A percentile compares a stretch with the other conserved stretches of the same genome.
These are phyloP conservation scores for Saccharomycopsis hybrid DNA, from an alignment of 1,139 yeast genomes.

Conservation along the genomic window DNA sequence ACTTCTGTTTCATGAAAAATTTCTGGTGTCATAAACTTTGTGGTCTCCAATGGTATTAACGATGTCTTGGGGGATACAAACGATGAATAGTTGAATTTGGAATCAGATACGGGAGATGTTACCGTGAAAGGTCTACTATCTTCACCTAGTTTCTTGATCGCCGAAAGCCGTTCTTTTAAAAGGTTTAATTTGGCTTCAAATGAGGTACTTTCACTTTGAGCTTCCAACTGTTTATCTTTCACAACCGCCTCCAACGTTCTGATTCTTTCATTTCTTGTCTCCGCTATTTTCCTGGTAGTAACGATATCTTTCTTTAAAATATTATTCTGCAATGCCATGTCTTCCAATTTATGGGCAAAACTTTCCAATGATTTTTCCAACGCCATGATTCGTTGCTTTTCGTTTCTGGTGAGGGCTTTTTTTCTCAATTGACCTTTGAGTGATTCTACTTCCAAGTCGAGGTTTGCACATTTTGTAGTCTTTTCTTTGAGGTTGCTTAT, in stretches of 20 bases:
- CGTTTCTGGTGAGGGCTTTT: constrained; percentile 21
- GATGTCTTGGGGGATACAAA: constrained; percentile 7
- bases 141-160: constrained; percentile 22
- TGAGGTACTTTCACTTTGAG: constrained; percentile 44
- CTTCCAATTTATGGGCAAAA: constrained; percentile 38
- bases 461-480: constrained; percentile 35
- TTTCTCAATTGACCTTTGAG: constrained; percentile 26
- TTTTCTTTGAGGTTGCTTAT: constrained; percentile 37
- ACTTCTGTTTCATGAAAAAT: no score
- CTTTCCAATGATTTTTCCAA: constrained; percentile 42
- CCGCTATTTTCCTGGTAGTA: constrained; percentile 53
- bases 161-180: constrained; percentile 37
- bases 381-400: constrained; percentile 33
- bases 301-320: constrained; percentile 40
- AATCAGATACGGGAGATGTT: constrained; percentile 3
- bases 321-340: constrained; percentile 36
- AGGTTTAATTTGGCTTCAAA: constrained; percentile 47
- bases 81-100: constrained; percentile 5
- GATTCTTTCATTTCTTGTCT: constrained; percentile 54
- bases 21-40: not conserved
- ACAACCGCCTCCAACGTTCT: constrained; percentile 46
- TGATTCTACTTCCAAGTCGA: constrained; percentile 37
- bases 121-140: not conserved
- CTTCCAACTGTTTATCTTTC: constrained; percentile 44
- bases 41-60: not conserved